Evolutionary conservation across 2,329 filamentous ascomycete genomes (phyloP), one percentile per base, ranked within the genome.

Genomic region (Saccharata proteae): DNA sequence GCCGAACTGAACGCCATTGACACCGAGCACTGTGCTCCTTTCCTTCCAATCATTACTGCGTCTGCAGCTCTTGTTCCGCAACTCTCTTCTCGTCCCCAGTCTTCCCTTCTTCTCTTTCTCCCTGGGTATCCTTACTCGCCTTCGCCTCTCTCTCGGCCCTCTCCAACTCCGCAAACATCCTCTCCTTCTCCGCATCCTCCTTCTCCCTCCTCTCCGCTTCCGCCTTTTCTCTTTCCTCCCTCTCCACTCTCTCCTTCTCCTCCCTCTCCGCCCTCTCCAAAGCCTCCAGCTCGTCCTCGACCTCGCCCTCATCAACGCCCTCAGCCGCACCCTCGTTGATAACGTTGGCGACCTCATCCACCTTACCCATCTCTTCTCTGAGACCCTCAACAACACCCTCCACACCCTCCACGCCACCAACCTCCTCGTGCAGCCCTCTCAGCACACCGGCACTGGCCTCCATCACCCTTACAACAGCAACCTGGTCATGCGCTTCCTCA

Each of bases 221-320:
- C 39, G 46, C 57, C 45, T 43, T 48, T 40, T 55, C 53, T 14
- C 43, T 43, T 23, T 47, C 47, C 35, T 72, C 65, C 47, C 70
- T 68, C 46, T 62, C 61, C 40, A 48, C 57, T 43, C 74, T 72
- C 60, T 92, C 65, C 38, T 80, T 74, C 50, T 88, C 81, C 42
- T 93, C 72, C 52, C 80, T 80, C 51, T 93, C 84, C 3, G 42
- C 53, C 19, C 51, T 61, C 56, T 86, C 76, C 59, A 98, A 61
- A 3, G 67, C 76, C 42, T 80, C 79, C 27, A 96, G 67, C 59
- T 94, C 88, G 38, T 88, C 80, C 43, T 94, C 85, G 34, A 96
- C 73, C 52, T 92, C 86, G 13, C 49, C 67, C 48, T 93, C 86
- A 51, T 93, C 83, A 18, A 93, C 28, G 9, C 26, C 64, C 10